phyloP scores from a whole-genome alignment of 257 asterid genomes.

The Forsythia suspensa region DNA sequence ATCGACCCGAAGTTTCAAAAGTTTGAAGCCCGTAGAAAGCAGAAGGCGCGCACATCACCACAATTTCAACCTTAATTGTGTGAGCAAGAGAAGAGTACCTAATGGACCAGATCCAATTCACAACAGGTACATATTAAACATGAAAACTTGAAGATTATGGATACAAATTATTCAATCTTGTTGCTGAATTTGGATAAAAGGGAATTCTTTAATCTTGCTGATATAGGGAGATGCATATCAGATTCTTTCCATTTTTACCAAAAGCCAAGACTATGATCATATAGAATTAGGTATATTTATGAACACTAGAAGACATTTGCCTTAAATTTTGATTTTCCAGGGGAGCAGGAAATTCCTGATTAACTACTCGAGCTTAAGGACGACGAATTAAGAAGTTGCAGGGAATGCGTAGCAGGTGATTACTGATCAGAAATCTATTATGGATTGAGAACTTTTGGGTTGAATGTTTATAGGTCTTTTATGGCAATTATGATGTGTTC shows the following conservation, averaged over 20 bases:
- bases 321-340: slow-evolving; percentile 24
- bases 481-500: neutral
- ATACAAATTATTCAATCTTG: neutral
- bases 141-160: neutral
- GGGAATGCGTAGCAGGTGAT: neutral
- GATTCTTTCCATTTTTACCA: neutral
- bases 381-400: neutral
- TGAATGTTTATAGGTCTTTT: neutral
- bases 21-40: slow-evolving; percentile 24
- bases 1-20: slow-evolving; percentile 21
- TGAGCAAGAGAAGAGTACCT: slow-evolving; percentile 78
- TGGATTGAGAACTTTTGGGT: neutral
- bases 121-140: slow-evolving; percentile 47
- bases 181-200: neutral
- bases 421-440: too few species aligned
- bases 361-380: slow-evolving; percentile 31
- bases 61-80: slow-evolving; percentile 32
- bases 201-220: neutral
- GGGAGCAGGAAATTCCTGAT: slow-evolving; percentile 38
- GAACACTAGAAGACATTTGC: neutral
- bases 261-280: neutral
- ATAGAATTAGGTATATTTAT: too few species aligned
- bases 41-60: slow-evolving; percentile 33
- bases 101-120: slow-evolving; percentile 74
- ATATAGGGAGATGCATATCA: neutral